Base-by-base conservation (phyloP, 768 basidiomycete species). In the Mycena latifolia region DNA sequence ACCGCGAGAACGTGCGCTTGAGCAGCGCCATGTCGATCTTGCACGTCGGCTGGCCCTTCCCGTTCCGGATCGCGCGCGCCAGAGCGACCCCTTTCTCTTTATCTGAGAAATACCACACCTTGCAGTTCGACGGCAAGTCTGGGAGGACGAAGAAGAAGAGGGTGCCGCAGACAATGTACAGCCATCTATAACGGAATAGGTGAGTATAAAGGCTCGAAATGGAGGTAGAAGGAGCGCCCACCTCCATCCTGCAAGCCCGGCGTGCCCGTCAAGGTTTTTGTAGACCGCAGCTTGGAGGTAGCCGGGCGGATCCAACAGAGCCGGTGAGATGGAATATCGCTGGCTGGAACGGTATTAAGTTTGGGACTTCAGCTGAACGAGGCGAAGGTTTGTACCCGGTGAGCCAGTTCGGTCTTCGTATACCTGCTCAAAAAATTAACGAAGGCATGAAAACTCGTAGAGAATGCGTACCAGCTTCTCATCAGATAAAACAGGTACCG, bases 241-340 rank as follows among this genome's bases (percentile, higher is more conserved):
- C 73, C 73, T 66, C 73, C 73, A 74, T 31, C 73, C 73, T 24
- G 72, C 73, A 14, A 75, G 67, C 2, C 72, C 74, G 11, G 55
- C 69, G 10, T 57, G 61, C 6, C 72, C 74, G 59, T 73, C 27
- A 33, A 74, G 69, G 46, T 70, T 73, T 15, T 59, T 67, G 53
- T 75, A 75, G 15, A 73, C 55, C 6, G 72, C 71, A 5, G 71
- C 73, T 63, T 75, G 74, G 46, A 75, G 61, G 60, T 75, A 75
- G 37, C 72, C 74, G 5, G 10, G 72, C 69, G 10, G 71, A 61
- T n/a, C 74, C 74, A 20, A 75, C 68, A 35, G 71, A 71, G 10
- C 73, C 73, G 45, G 66, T 63, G 12, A 75, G 61, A 65, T 75
- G 73, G 51, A 75, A 75, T 27, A 75, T 73, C 4, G 74, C 74